These are phyloP conservation scores for Stachybotrys echinatus DNA, from an alignment of 2,329 filamentous ascomycete species.

Conservation along the genomic window DNA sequence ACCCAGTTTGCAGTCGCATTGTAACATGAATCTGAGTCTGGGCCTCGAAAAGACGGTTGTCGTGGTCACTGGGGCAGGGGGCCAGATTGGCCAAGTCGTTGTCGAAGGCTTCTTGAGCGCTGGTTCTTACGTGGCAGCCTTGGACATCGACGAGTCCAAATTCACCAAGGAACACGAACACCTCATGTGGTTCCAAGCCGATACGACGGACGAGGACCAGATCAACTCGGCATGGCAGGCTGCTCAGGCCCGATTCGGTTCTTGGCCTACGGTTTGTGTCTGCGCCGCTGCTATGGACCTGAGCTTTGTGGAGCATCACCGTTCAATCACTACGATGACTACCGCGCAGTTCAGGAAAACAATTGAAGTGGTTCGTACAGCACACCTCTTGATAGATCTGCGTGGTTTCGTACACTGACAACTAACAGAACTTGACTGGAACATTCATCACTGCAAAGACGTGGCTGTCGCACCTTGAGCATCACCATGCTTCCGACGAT, in stretches of 20 bases:
- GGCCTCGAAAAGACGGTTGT: conserved; percentile 2
- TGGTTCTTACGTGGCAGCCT: conserved; percentile 3
- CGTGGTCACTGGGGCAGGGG: conserved; percentile 3
- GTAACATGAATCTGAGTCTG: conserved; percentile 2
- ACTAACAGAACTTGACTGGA: no score
- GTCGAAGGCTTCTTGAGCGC: conserved; percentile 3
- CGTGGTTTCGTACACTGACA: no score
- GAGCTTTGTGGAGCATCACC: no score
- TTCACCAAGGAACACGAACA: conserved; percentile 1
- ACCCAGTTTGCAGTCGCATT: no score
- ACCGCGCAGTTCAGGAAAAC: no score
- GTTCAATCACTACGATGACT: no score
- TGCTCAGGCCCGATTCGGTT: not conserved
- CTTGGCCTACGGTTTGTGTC: conserved; percentile 1
- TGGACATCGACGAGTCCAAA: conserved; percentile 2
- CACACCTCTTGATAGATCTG: no score
- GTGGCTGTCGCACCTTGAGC: no score
- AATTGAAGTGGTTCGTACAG: no score
- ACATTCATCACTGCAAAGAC: no score
- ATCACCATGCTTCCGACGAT: no score
- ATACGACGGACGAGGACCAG: conserved; percentile 1
- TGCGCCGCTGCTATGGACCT: no score
- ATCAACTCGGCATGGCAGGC: conserved; percentile 1
- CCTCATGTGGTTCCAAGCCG: conserved; percentile 1
- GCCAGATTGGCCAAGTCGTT: conserved; percentile 4